A percentile compares a stretch with the other conserved stretches of the same genome.
Evolutionary conservation across 2,329 filamentous ascomycete genomes (phyloP).

Genomic region (Magnaporthales sp.): DNA sequence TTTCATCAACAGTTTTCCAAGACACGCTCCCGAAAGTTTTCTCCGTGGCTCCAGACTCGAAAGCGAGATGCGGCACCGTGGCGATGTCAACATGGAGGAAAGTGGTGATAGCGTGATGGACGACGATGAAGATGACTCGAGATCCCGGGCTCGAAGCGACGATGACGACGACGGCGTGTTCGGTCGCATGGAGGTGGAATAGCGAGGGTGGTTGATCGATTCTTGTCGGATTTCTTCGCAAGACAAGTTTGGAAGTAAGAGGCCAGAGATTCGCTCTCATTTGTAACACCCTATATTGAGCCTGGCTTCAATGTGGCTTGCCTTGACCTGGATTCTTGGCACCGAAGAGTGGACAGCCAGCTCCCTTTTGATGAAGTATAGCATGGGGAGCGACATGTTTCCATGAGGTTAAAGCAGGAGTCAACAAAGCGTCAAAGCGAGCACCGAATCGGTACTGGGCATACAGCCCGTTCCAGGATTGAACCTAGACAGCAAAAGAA

Average conservation of each 20-base stretch:
- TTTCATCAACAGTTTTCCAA: constrained; percentile 56
- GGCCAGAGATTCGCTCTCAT: constrained; percentile 26
- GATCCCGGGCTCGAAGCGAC: constrained; percentile 58
- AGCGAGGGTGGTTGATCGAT: constrained; percentile 17
- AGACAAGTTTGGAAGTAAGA: neutral
- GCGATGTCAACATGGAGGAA: constrained; percentile 61
- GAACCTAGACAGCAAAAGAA: constrained; percentile 5
- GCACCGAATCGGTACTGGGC: constrained; percentile 23
- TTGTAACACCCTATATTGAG: constrained; percentile 38
- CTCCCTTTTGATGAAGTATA: constrained; percentile 5
- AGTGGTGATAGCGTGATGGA: constrained; percentile 54
- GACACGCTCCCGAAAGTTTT: constrained; percentile 55
- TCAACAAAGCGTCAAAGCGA: constrained; percentile 54
- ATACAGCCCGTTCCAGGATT: neutral
- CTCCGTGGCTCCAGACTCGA: constrained; percentile 39
- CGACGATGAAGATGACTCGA: constrained; percentile 58
- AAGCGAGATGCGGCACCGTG: constrained; percentile 29
- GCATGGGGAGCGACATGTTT: constrained; percentile 24
- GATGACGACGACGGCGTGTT: constrained; percentile 96
- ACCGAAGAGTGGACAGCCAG: constrained; percentile 57
- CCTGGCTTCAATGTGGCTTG: constrained; percentile 41
- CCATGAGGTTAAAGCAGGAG: constrained; percentile 67
- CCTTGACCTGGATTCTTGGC: constrained; percentile 57
- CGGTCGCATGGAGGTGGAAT: constrained; percentile 84
- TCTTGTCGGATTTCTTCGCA: constrained; percentile 4